phyloP scores from a whole-genome alignment of 257 asterid species.

The Eustoma russellianum region DNA sequence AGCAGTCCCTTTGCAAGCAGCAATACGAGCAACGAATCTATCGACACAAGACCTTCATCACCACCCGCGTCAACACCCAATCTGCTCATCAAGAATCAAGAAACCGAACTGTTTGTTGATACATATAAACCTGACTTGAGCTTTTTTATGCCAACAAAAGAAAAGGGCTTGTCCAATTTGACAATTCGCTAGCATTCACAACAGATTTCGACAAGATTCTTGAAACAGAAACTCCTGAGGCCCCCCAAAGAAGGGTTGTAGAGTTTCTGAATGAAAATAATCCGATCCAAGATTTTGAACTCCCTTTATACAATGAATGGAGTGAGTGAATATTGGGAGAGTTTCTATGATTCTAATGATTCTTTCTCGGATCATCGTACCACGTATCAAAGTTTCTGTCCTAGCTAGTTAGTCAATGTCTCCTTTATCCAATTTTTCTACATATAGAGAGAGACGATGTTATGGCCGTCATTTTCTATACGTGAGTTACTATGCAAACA shows the following conservation, averaged over 20 bases:
- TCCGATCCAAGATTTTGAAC: constrained; percentile 37
- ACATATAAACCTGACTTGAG: constrained; percentile 58
- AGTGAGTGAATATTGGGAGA: constrained; percentile 52
- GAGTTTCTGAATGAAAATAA: constrained; percentile 12
- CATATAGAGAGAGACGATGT: too few species aligned
- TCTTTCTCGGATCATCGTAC: constrained; percentile 56
- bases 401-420: constrained; percentile 17
- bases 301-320: constrained; percentile 65
- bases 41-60: too few species aligned
- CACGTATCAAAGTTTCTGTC: constrained; percentile 59
- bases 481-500: too few species aligned
- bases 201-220: constrained; percentile 25
- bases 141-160: constrained; percentile 27
- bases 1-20: constrained; percentile 14
- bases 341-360: constrained; percentile 32
- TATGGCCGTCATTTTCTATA: too few species aligned
- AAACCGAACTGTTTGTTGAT: constrained; percentile 13
- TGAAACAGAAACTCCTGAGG: constrained; percentile 11
- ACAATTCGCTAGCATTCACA: constrained; percentile 3
- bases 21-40: constrained; percentile 5
- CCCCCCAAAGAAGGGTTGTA: neutral
- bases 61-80: too few species aligned
- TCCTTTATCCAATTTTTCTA: too few species aligned
- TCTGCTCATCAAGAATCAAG: neutral
- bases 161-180: constrained; percentile 16